Base-by-base conservation (phyloP, 768 basidiomycete genomes). In the Tricholoma bakamatsutake region DNA sequence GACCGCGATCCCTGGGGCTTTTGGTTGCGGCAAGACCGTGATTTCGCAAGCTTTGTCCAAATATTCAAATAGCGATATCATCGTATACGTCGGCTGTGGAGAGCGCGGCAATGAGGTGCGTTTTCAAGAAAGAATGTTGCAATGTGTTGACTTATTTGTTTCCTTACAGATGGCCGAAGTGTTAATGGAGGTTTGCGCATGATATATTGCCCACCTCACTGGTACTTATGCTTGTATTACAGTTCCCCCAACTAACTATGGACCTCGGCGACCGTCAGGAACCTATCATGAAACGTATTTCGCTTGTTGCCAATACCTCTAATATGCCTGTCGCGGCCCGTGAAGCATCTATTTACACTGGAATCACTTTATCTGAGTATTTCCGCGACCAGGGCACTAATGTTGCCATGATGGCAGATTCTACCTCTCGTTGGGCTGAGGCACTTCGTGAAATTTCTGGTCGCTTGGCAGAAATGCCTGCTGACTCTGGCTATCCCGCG, bases 251-350 rank as follows among this genome's bases (percentile, higher is more conserved):
- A 71, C 78, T 99, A 30, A 92, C 89, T 1, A 90, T 98, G 87
- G 93, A 97, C 50, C 76, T 96, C 53, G 87, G 82, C 21, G 85
- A 90, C 61, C 92, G 93, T 50, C 86, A 95, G 80, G 97, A 99
- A 71, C 97, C 97, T 33, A 98, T 99, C 79, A 99, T 99, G 97
- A 99, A 99, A 75, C 95, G 97, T 57, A 99, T 97, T 0, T 93
- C 95, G 12, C 84, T 99, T 21, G 95, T 99, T 58, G 97, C 97
- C 61, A 99, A 99, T 71, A 99, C 97, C 2, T 99, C 97, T 49
- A 98, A 98, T 77, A 99, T 99, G 97, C 97, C 97, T 62, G 97
- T 99, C 63, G 97, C 97, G 43, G 97, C 97, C 43, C 92, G 97
- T 61, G 97, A 99, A 73, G 97, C 97, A 4, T 98, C 96, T 17